Evolutionary conservation across 495 filamentous ascomycete genomes (phyloP), one percentile per base, ranked within the genome.

Genomic region (Filosporella fistucella): DNA sequence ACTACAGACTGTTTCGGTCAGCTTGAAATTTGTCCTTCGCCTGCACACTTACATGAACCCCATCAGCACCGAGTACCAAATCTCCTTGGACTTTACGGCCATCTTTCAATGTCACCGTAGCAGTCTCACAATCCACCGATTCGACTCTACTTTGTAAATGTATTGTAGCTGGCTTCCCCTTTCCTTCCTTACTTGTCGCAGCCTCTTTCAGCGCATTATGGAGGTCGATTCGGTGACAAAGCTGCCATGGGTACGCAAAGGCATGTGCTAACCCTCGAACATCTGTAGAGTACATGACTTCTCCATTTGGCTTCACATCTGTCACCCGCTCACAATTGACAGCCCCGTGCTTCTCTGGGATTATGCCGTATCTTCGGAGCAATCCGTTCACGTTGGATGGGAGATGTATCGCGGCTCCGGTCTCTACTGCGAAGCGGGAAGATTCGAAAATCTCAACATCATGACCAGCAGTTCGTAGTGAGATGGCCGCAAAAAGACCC

Each of bases 391-490:
- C 66, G 54, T 78, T 81, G 9, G 77, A 69, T 0, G 68, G 65
- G 14, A 81, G 40, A 54, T 78, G 71, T 18, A 78, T 68, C 0
- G 76, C 76, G 28, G 75, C 76, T 0, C 77, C 77, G 13, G 66
- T 57, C 51, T 80, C 77, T 43, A 64, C 68, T 14, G 67, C 67
- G 20, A 76, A 70, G 3, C 58, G 61, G 0, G 74, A 78, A 13
- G 72, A 64, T 56, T 81, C 77, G 39, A 69, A 76, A 1, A 81
- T 38, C 71, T 78, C 51, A 13, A 80, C 75, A 12, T 64, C 26
- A 51, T 81, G 78, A 11, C 77, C 77, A 36, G 72, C 64, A 17
- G 70, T 64, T n/a, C 75, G 66, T 8, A 81, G 54, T 2, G 69
- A 71, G 49, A 80, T 72, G 0, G 77, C 77, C 17, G 76, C 69